Evolutionary conservation across 163 green algal species (phyloP).

Genomic region (Chloromonas sp.): DNA sequence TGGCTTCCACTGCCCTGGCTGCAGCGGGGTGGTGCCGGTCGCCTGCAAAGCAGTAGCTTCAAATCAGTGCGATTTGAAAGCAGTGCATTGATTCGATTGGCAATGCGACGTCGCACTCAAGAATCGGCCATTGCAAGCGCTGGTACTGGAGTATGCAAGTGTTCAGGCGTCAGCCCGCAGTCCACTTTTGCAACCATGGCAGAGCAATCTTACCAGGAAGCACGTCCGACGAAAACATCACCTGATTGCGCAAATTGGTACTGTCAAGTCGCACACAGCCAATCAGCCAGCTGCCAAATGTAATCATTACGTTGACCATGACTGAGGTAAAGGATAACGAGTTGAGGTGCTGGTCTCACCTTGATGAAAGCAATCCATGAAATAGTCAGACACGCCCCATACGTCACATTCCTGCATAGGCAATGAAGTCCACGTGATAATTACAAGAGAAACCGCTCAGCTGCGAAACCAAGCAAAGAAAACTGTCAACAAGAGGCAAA

Average conservation of each 20-base stretch:
- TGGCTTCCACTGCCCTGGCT: constrained; percentile 43
- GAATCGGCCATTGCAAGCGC: too few relatives aligned
- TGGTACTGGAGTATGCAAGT: too few relatives aligned
- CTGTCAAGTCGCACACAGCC: too few relatives aligned
- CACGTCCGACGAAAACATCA: neutral
- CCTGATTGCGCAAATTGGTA: neutral
- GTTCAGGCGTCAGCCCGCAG: too few relatives aligned
- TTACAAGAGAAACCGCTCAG: neutral
- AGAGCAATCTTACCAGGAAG: too few relatives aligned
- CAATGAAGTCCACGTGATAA: neutral
- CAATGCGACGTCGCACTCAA: too few relatives aligned
- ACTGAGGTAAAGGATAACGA: too few relatives aligned
- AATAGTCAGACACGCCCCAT: constrained; percentile 22
- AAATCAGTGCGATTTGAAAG: too few relatives aligned
- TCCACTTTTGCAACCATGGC: too few relatives aligned
- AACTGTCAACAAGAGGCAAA: neutral
- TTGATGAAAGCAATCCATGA: constrained; percentile 26
- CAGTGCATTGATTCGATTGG: too few relatives aligned
- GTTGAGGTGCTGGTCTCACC: constrained; percentile 5
- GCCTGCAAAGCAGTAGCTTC: too few relatives aligned
- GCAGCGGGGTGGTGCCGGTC: constrained; percentile 30
- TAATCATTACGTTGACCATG: neutral
- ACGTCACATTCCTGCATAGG: constrained; percentile 21
- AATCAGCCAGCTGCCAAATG: neutral
- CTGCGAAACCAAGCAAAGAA: neutral